These are phyloP conservation scores for Talaromyces thailandensis DNA, from an alignment of 495 filamentous ascomycete genomes.

Conservation along the genomic window DNA sequence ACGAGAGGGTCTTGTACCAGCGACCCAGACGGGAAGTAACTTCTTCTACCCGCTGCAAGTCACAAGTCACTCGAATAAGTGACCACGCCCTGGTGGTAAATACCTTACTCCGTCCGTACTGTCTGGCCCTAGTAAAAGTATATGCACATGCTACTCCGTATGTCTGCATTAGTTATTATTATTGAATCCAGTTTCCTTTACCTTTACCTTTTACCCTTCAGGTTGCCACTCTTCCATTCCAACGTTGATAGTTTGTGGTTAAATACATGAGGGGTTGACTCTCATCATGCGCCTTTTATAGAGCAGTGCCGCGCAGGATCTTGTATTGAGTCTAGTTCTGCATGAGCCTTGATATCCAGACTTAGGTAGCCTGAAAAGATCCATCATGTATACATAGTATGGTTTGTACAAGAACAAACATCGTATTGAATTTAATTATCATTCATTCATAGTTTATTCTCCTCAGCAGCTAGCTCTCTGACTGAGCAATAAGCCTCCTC, in stretches of 20 bases:
- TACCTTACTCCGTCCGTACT: neutral
- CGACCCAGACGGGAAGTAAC: neutral
- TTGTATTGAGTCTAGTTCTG: neutral
- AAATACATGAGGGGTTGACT: neutral
- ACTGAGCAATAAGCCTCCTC: neutral
- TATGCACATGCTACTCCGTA: neutral
- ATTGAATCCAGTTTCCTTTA: neutral
- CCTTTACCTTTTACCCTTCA: neutral
- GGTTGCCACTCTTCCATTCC: neutral
- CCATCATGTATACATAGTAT: neutral
- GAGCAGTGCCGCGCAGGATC: neutral
- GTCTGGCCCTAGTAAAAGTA: slow-evolving; percentile 2
- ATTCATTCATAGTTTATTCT: too few relatives aligned
- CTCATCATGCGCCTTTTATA: neutral
- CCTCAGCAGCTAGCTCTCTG: too few relatives aligned
- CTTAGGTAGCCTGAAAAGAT: neutral
- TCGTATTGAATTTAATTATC: too few relatives aligned
- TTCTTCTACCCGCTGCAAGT: slow-evolving; percentile 3
- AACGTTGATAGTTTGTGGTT: neutral
- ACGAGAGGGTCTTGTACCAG: neutral
- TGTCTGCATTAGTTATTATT: neutral
- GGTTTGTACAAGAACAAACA: too few relatives aligned
- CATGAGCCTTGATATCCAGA: neutral
- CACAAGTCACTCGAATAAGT: neutral
- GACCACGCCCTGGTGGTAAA: neutral